Conservation (phyloP, 2,329 filamentous ascomycete genomes). For the Didymella glomerata region DNA sequence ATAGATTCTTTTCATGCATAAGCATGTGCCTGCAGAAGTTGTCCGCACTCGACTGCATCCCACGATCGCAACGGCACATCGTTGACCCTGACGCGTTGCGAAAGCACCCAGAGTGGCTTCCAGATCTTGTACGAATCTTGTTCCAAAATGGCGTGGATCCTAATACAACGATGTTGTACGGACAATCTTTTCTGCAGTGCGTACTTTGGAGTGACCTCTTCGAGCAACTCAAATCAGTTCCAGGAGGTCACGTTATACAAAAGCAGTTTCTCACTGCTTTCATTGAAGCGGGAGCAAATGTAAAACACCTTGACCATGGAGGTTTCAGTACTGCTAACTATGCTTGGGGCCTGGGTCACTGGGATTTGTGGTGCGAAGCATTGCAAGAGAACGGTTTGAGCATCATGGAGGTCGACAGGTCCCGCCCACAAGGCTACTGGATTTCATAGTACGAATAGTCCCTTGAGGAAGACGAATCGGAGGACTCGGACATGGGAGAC, state of each 20-base stretch:
- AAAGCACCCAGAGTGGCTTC: neutral
- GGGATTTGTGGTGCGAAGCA: neutral
- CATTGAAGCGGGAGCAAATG: neutral
- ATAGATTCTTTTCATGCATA: neutral
- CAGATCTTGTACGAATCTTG: neutral
- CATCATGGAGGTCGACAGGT: no score
- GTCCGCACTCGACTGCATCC: neutral
- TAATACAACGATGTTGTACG: neutral
- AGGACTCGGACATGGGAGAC: no score
- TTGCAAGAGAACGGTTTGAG: neutral
- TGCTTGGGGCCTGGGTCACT: neutral
- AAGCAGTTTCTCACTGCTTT: neutral
- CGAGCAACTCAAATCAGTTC: neutral
- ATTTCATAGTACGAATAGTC: no score
- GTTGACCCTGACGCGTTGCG: neutral
- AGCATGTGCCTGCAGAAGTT: neutral
- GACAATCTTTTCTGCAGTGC: neutral
- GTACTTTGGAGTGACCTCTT: neutral
- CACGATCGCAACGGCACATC: neutral
- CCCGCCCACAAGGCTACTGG: no score
- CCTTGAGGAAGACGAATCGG: no score
- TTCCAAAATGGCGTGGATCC: neutral
- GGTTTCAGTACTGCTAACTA: neutral
- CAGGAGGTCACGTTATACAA: neutral
- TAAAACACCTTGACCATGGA: neutral